Evolutionary conservation across 2,329 filamentous ascomycete species (phyloP).

Genomic region (Orbilia blumenaviensis): DNA sequence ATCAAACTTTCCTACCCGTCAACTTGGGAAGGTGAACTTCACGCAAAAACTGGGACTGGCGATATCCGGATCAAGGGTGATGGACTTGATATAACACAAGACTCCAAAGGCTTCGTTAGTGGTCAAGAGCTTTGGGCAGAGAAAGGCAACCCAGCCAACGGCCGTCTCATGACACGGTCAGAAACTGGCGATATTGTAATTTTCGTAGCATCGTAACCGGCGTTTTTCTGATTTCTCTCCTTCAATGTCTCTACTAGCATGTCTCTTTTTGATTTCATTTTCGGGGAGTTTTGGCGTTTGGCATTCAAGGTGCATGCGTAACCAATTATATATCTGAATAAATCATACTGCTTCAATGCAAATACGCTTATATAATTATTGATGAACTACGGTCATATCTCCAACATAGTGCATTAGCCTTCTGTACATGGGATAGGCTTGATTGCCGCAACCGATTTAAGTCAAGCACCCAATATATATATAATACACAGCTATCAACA

Average conservation of each 20-base stretch:
- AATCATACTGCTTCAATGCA: not conserved
- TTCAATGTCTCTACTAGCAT: not conserved
- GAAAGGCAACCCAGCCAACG: slow-evolving; percentile 33
- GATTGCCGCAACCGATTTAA: too few relatives aligned
- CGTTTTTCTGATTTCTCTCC: not conserved
- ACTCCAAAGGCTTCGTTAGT: slow-evolving; percentile 22
- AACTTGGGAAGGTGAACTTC: slow-evolving; percentile 46
- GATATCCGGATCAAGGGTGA: slow-evolving; percentile 32
- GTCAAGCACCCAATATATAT: too few relatives aligned
- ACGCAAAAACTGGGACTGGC: slow-evolving; percentile 26
- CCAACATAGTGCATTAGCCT: too few relatives aligned
- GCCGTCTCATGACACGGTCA: slow-evolving; percentile 28
- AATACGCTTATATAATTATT: not conserved
- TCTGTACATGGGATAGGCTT: too few relatives aligned
- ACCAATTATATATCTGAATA: too few relatives aligned
- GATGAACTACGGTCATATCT: too few relatives aligned
- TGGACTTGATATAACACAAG: slow-evolving; percentile 19
- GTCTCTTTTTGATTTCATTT: not conserved
- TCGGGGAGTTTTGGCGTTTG: not conserved
- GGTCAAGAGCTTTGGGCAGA: slow-evolving; percentile 50
- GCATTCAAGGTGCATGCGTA: not conserved
- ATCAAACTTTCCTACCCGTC: slow-evolving; percentile 29
- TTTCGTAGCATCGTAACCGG: not conserved
- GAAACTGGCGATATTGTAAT: slow-evolving; percentile 29
- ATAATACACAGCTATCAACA: too few relatives aligned